Evolutionary conservation across 2,329 filamentous ascomycete species (phyloP).

Genomic region (Apiospora phragmitis): DNA sequence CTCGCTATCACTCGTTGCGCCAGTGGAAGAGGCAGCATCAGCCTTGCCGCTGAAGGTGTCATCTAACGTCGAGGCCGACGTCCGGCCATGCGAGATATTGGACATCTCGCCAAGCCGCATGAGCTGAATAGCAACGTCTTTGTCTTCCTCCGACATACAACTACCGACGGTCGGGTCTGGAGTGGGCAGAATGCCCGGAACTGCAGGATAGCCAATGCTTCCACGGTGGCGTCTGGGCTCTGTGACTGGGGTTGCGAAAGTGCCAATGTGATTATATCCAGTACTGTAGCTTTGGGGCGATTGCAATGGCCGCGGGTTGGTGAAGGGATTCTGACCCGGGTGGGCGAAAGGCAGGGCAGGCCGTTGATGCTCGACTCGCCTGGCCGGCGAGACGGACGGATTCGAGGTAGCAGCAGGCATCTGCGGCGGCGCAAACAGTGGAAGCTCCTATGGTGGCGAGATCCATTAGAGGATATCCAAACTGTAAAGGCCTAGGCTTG

Average conservation of each 20-base stretch:
- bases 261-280: slow-evolving; percentile 52
- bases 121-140: slow-evolving; percentile 92
- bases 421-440: slow-evolving; percentile 90
- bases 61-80: slow-evolving; percentile 88
- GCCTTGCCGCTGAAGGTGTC: slow-evolving; percentile 91
- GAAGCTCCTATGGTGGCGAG: slow-evolving; percentile 70
- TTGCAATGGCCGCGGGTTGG: slow-evolving; percentile 73
- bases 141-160: slow-evolving; percentile 92
- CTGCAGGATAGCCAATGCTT: slow-evolving; percentile 56
- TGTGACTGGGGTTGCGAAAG: slow-evolving; percentile 63
- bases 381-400: slow-evolving; percentile 91
- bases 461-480: slow-evolving; percentile 31
- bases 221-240: slow-evolving; percentile 68
- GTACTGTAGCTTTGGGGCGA: slow-evolving; percentile 77
- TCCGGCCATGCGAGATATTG: slow-evolving; percentile 89
- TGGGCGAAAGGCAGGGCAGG: slow-evolving; percentile 74
- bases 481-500: slow-evolving; percentile 19
- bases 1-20: slow-evolving; percentile 78
- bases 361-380: slow-evolving; percentile 73
- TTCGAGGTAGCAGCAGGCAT: slow-evolving; percentile 95
- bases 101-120: slow-evolving; percentile 95
- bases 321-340: slow-evolving; percentile 77
- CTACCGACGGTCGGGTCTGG: slow-evolving; percentile 97
- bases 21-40: slow-evolving; percentile 80
- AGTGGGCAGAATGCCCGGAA: slow-evolving; percentile 74